Evolutionary conservation across 2,329 filamentous ascomycete species (phyloP), one percentile per base, ranked within the genome.

Genomic region (Cercospora sp.): DNA sequence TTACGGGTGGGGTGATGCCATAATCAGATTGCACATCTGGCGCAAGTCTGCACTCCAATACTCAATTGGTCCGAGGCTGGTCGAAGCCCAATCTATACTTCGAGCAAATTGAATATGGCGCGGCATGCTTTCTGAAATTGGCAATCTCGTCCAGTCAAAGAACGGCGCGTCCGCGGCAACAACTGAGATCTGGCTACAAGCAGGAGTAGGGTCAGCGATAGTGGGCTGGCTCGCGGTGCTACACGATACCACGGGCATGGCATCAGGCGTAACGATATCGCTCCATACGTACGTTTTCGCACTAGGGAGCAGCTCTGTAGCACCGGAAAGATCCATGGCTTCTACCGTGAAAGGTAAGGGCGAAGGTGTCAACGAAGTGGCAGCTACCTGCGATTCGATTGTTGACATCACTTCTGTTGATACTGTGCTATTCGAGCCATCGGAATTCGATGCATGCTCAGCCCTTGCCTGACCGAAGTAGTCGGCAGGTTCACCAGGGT

Each of bases 91-190:
- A 76, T 94, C 89, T 39, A 90, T 78, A 45, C 86, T 88, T 42
- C 90, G 87, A 18, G 90, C 89, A 72, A 94, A 91, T 64, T 85
- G 87, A 58, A 94, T 90, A 75, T 95, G 92, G 8, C 84, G 80
- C 1, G 90, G 89, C 48, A 94, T 83, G 28, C 84, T 85, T 13
- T 88, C 81, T 4, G 86, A 86, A 12, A 90, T 62, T 1, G 90
- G 87, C 60, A 94, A 83, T 64, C 88, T 85, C 3, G 92, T 95
- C 92, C 92, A 95, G 78, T 96, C 92, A 75, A 94, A 94, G 33
- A 88, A 90, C 82, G 72, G 82, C 75, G 62, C 68, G 62, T 78
- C 77, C 13, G 71, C 64, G 5, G 73, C 42, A 8, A 74, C 72
- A 45, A 66, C 70, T 26, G 72, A 20, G n/a, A 76, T 74, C 30